Evolutionary conservation across 495 filamentous ascomycete species (phyloP), one percentile per base, ranked within the genome.

Genomic region (Astrocystis sublimbata): DNA sequence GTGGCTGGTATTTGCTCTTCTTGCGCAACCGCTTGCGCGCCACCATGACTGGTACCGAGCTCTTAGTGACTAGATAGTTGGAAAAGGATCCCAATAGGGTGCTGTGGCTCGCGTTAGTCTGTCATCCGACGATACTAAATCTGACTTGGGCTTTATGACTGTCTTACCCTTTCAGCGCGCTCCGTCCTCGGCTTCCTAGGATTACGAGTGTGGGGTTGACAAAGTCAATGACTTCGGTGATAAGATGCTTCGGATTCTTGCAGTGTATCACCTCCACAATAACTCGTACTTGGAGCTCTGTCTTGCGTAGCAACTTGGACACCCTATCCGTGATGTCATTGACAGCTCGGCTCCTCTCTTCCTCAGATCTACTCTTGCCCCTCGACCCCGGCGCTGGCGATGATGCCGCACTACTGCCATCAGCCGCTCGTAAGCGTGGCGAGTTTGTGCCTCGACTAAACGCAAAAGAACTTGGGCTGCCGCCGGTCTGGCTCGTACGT

Each of bases 191-290:
- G 58, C 91, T 93, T 30, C 94, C 94, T 41, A 97, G 83, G 64
- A 98, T 90, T 2, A 96, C 93, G 41, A 98, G 80, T n/a, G 93
- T 97, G 8, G 94, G 94, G 51, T 88, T 87, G 49, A 97, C 81
- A 55, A 88, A 85, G 75, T 98, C 94, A 70, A 98, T 97, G 64
- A 92, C 90, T 76, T 94, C 91, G 3, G 88, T 92, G 43, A 94
- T 85, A 70, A 94, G 78, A 71, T 91, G 86, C 73, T 89, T 92
- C 6, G 93, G 92, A 66, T 89, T 96, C 81, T 97, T 97, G 88
- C 94, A 98, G 72, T 98, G 93, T 64, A 98, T 91, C 21, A 97
- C 93, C 73, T 98, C 94, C 35, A 98, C 88, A 26, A 94, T 91
- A 54, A 96, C 86, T 47, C 91, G 86, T 36, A 96, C 92, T 71